Base-by-base conservation (phyloP, 768 basidiomycete genomes). In the Russula lepida region DNA sequence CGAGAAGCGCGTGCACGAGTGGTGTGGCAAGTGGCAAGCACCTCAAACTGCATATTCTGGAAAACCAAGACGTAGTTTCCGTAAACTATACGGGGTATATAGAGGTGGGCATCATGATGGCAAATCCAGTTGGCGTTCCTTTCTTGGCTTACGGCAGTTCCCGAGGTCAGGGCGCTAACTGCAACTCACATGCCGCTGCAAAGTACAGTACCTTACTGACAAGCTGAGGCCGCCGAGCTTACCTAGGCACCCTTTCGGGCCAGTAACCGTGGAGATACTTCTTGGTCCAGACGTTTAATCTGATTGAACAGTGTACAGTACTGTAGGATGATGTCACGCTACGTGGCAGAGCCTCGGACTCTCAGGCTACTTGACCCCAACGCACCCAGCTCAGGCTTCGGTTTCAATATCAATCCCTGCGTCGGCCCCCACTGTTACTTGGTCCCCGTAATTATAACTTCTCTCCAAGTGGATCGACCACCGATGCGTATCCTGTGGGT, bases 1-100 rank as follows among this genome's bases (percentile, higher is more conserved):
- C 84, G 78, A n/a, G 87, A 89, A 1, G 92, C 90, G 37, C 92
- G 81, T 3, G 92, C 92, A 44, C 79, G 80, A 2, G 92, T 94
- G 2, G 89, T 92, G 27, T 78, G 77, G 69, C 92, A 94, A 77
- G 77, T 83, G 59, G 90, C 89, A 58, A 93, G 75, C 25, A 93
- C 77, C 70, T 93, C 84, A 67, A 94, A 93, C 66, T 91, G 79
- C 88, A 93, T 91, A 4, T 43, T 58, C 32, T n/a, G 33, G 46
- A 13, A 19, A 4, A 17, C 35, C 25, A 48, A 48, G 47, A 27
- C 13, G 27, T 7, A 13, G 23, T 46, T 23, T 46, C 23, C 4
- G 23, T 13, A 25, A 23, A 25, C 21, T 46, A 46, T 19, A 13
- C 27, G 27, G 17, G 27, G 13, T 48, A 48, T 15, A 23, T 15